These are phyloP conservation scores for Coriolopsis trogii DNA, from an alignment of 1,284 basidiomycete genomes.

Conservation along the genomic window DNA sequence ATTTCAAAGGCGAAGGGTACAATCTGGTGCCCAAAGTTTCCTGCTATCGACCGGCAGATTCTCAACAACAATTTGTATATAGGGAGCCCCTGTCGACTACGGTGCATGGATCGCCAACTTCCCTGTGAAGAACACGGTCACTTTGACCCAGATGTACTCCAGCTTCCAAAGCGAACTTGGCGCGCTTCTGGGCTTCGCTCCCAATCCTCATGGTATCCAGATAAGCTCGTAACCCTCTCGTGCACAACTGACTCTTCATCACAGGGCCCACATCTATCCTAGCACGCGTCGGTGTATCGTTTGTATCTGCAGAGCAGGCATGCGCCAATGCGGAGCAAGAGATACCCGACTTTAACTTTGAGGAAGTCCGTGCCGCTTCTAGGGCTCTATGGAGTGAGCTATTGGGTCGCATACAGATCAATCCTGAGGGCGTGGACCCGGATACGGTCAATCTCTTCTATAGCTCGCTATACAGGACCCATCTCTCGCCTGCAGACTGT, in stretches of 20 bases:
- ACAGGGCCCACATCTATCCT: slow-evolving; percentile 45
- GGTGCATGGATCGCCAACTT: slow-evolving; percentile 57
- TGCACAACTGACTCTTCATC: neutral
- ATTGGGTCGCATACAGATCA: slow-evolving; percentile 56
- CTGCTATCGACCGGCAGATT: no score
- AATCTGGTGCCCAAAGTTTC: slow-evolving; percentile 31
- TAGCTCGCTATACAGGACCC: slow-evolving; percentile 65
- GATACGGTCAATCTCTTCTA: slow-evolving; percentile 59
- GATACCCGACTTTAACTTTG: slow-evolving; percentile 61
- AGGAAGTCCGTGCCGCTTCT: slow-evolving; percentile 44
- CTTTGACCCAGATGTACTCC: slow-evolving; percentile 48
- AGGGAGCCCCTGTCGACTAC: slow-evolving; percentile 46
- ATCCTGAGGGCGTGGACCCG: slow-evolving; percentile 47
- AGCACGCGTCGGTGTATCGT: slow-evolving; percentile 63
- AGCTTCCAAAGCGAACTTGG: slow-evolving; percentile 42
- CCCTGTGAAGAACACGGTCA: slow-evolving; percentile 50
- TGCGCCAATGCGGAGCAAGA: slow-evolving; percentile 63
- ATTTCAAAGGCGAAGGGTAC: slow-evolving; percentile 59
- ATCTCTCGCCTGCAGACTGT: slow-evolving; percentile 71
- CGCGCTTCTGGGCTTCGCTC: slow-evolving; percentile 53
- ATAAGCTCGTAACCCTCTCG: no score
- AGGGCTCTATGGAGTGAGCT: slow-evolving; percentile 59
- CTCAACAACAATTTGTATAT: neutral
- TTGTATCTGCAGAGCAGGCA: slow-evolving; percentile 60
- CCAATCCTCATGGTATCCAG: slow-evolving; percentile 34